Percentiles rank a stretch among this genome's conserved stretches.
phyloP scores from a whole-genome alignment of 1,284 basidiomycete species.

The Naganishia liquefaciens region DNA sequence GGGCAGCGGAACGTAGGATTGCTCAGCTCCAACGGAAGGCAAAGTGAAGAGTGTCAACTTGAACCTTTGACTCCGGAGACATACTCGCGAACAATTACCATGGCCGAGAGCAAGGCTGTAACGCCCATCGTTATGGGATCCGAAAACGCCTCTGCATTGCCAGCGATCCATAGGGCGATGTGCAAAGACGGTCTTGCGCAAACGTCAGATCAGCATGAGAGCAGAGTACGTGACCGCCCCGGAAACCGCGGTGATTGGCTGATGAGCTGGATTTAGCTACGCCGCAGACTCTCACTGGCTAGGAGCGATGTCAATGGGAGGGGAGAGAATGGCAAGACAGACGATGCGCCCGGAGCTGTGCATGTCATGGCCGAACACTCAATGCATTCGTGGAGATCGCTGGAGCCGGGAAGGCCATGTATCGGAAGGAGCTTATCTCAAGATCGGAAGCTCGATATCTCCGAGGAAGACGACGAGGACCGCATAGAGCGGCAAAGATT shows the following conservation, averaged over 20 bases:
- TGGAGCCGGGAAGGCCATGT: background rate
- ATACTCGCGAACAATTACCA: background rate
- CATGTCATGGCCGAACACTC: no score
- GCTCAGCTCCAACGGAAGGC: constrained; percentile 22
- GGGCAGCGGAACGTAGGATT: constrained; percentile 35
- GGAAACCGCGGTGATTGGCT: background rate
- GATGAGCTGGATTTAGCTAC: constrained; percentile 35
- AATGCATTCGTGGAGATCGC: no score
- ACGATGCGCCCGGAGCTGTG: no score
- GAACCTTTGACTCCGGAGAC: constrained; percentile 6
- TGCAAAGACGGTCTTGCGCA: background rate
- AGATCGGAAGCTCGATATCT: constrained; percentile 53
- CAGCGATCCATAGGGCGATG: no score
- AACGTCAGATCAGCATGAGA: constrained; percentile 39
- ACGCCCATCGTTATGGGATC: no score
- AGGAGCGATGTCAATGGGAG: constrained; percentile 45
- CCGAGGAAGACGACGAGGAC: constrained; percentile 87
- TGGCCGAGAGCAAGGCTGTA: no score
- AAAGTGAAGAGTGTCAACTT: constrained; percentile 32
- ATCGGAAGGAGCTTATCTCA: constrained; percentile 6
- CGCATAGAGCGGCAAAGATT: constrained; percentile 76
- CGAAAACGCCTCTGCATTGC: no score
- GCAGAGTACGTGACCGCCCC: constrained; percentile 36
- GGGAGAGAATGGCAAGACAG: constrained; percentile 7
- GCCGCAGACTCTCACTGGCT: constrained; percentile 51